Base-by-base conservation (phyloP, 2,329 filamentous ascomycete species). In the Xylaria sp. region DNA sequence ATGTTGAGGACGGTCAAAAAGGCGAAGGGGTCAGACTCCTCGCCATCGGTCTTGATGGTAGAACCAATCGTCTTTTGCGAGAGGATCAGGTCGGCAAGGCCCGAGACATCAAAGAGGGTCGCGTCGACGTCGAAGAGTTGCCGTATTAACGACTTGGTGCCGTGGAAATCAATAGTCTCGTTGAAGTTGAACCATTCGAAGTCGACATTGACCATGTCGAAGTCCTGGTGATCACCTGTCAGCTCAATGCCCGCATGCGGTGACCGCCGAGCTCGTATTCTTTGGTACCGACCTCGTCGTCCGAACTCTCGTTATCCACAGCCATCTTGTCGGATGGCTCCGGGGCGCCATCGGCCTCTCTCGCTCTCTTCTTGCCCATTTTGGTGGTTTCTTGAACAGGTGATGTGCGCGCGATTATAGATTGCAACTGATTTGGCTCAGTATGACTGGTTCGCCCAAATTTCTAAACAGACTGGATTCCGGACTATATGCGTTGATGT, bases 111-210 rank as follows among this genome's bases (percentile, higher is more conserved):
- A 78, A 97, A 91, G 35, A 95, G 80, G 61, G 88, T 83, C 52
- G 89, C 83, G 76, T 99, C 94, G 57, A 90, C 85, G 74, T 97
- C 94, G 74, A 99, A 87, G 48, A 99, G 85, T 75, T 99, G 94
- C 61, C 93, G 89, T 61, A 97, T 76, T 6, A 99, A 85, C 8
- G 86, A 88, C 75, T 97, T 97, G 68, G 95, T 84, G 60, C 94
- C 94, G 76, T 97, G 93, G 75, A 97, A 97, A 75, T 99, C 94
- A 68, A 96, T 83, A 6, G 89, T 85, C 1, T 90, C 82, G 68
- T 94, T 88, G 63, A 93, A 96, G 76, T 97, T 95, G 79, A 97
- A 99, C 90, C 92, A 97, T 78, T 99, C 94, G 70, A 99, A 99
- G 66, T 97, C 93, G 59, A 97, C 92, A 72, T 97, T 88, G 66